Evolutionary conservation across 371 early-diverging fungal species (phyloP), one percentile per base, ranked within the genome.

Genomic region (Mucor lusitanicus): DNA sequence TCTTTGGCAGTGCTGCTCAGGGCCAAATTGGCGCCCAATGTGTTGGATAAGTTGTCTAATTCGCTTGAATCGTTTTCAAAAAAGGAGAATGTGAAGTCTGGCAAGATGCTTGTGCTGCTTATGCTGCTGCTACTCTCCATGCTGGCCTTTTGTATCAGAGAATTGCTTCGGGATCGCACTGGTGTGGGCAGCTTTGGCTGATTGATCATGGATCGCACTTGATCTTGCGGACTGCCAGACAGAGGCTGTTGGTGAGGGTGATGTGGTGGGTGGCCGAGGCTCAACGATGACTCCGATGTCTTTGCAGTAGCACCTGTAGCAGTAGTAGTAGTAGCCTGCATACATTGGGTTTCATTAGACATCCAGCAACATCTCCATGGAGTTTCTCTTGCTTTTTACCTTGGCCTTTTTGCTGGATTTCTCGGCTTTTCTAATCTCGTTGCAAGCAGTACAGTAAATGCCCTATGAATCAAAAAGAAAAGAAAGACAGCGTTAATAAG

Each of bases 391-490:
- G 37, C 5, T 30, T 39, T 13, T 57, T 64, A 71, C 61, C 70
- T 71, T 70, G 19, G 64, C 63, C 59, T 70, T 71, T 73, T 73
- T 61, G 57, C 64, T 44, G 62, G 67, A n/a, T 65, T 65, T 61
- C 64, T 77, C 72, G 54, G 68, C 63, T 67, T 74, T 79, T 12
- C 79, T 60, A 63, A 61, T 40, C 33, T 83, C 76, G 69, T 83
- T 71, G 30, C 84, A 83, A 59, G 64, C 55, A 40, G 78, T 78
- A 64, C 84, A 83, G 60, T 77, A 80, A 32, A 83, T 77, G 12
- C 83, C 83, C 83, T 83, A 64, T 50, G 28, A 39, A 23, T 48
- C 6, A 17, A 32, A 37, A 59, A 37, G 5, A 39, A 37, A 23
- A 59, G 27, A 25, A 17, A 37, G 1, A 25, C 17, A 44, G 35